Conservation (phyloP, 2,329 filamentous ascomycete species). For the Zymoseptoria passerinii region DNA sequence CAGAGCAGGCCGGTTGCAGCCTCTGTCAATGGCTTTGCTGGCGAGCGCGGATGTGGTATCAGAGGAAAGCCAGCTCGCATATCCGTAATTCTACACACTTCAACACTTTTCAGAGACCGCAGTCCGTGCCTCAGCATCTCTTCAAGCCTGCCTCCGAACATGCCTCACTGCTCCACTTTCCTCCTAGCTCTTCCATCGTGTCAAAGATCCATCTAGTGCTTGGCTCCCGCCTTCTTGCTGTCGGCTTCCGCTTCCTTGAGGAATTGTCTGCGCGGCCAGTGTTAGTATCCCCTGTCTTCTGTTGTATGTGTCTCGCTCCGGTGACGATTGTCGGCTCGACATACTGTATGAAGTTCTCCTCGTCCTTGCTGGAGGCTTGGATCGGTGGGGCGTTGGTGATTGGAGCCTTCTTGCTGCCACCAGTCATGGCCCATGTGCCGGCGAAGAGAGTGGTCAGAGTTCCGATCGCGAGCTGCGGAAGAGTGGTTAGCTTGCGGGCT, state of each 20-base stretch:
- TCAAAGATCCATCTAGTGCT: constrained; percentile 4
- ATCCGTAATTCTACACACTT: neutral
- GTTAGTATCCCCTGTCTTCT: constrained; percentile 1
- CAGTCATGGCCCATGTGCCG: constrained; percentile 38
- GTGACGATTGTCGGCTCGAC: constrained; percentile 21
- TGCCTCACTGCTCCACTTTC: neutral
- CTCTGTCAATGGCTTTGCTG: neutral
- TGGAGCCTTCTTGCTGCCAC: constrained; percentile 41
- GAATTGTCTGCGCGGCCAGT: constrained; percentile 12
- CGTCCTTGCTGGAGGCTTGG: constrained; percentile 57
- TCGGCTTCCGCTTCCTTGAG: constrained; percentile 16
- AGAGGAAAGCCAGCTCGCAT: neutral
- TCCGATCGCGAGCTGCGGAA: constrained; percentile 51
- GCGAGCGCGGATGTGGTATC: neutral
- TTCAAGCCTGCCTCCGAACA: neutral
- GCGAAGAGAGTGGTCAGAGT: constrained; percentile 44
- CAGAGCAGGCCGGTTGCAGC: neutral
- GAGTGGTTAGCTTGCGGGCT: neutral
- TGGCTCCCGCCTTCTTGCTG: constrained; percentile 11
- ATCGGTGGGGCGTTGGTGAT: constrained; percentile 48
- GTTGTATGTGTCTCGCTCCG: neutral
- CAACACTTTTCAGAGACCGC: neutral
- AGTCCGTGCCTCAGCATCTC: neutral
- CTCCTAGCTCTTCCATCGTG: neutral
- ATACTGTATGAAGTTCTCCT: constrained; percentile 62